Base-by-base conservation (phyloP, 1,284 basidiomycete genomes). In the Quambalaria eucalypti region DNA sequence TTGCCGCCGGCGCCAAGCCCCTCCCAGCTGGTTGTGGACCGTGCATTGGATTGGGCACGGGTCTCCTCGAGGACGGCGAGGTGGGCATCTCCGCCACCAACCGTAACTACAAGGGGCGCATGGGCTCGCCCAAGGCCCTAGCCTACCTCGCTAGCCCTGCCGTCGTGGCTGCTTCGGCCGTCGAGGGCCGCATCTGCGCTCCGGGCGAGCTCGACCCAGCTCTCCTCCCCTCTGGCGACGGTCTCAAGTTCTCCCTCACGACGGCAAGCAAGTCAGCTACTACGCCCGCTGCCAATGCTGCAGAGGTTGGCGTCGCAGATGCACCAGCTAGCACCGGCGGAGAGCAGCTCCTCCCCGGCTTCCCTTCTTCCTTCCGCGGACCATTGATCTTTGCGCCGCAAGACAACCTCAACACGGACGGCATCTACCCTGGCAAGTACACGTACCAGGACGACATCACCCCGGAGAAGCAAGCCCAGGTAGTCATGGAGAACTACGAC, bases 361-460 rank as follows among this genome's bases (percentile, higher is more conserved):
- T 99, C 82, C 93, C 95, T 0, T 76, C 83, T 7, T 77, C 79
- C 30, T 97, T 99, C 77, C 77, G 82, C 1, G 95, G 95, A 0
- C 84, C 86, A 0, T 78, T 97, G 7, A 80, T 97, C 48, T 99
- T 97, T 71, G 84, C 86, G 0, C 93, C 95, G 0, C 91, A 97
- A 73, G 93, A 98, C 77, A 99, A 99, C 76, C 78, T 99, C 56
- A 98, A 93, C 76, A 99, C 93, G 1, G 93, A 99, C 73, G 95
- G 89, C 4, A 90, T 99, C 74, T 99, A 99, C 79, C 95, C 93
- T 0, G 95, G 93, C 31, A 99, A 97, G 78, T 99, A 99, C 78
- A 99, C 95, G 0, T 98, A 99, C 78, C 91, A 96, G 77, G 93
- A 99, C 76, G 95, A 97, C 74, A 96, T 99, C 72, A 97, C 93